These are phyloP conservation scores for Phytophthora quininea DNA, from an alignment of 352 stramenopile genomes.

Conservation along the genomic window DNA sequence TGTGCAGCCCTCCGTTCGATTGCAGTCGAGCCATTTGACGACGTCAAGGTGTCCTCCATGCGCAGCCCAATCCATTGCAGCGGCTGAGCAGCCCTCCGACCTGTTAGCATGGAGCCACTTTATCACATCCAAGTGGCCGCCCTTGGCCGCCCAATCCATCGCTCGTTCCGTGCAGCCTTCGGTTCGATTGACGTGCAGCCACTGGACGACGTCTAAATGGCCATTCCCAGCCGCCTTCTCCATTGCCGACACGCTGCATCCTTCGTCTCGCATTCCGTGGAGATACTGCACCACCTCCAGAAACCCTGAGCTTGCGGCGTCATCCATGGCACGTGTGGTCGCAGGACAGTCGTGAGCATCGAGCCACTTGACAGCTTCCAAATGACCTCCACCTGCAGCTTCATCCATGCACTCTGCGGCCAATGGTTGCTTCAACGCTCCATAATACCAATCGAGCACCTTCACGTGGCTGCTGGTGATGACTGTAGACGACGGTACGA, in stretches of 20 bases:
- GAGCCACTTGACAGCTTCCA: conserved; percentile 29
- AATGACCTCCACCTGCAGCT: conserved; percentile 23
- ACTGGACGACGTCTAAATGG: conserved; percentile 23
- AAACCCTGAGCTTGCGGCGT: conserved; percentile 16
- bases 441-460: conserved; percentile 20
- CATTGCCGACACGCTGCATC: conserved; percentile 25
- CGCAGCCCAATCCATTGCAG: conserved; percentile 30
- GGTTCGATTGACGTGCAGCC: conserved; percentile 19
- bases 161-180: conserved; percentile 30
- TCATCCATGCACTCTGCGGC: conserved; percentile 17
- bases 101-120: conserved; percentile 29
- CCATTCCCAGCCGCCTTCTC: conserved; percentile 35
- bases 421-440: conserved; percentile 15
- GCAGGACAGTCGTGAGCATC: conserved; percentile 14
- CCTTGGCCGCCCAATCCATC: conserved; percentile 33
- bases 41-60: conserved; percentile 19
- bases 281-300: conserved; percentile 24
- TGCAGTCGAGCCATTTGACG: conserved; percentile 23
- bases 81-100: conserved; percentile 20
- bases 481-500: too few species aligned
- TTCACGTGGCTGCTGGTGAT: conserved; percentile 13
- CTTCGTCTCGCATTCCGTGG: conserved; percentile 18
- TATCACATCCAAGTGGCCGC: conserved; percentile 27
- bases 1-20: conserved; percentile 19
- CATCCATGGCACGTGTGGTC: conserved; percentile 25